Percentiles rank a stretch among this genome's conserved stretches.
Conservation (phyloP, 768 basidiomycete species). For the Suillus luteus region DNA sequence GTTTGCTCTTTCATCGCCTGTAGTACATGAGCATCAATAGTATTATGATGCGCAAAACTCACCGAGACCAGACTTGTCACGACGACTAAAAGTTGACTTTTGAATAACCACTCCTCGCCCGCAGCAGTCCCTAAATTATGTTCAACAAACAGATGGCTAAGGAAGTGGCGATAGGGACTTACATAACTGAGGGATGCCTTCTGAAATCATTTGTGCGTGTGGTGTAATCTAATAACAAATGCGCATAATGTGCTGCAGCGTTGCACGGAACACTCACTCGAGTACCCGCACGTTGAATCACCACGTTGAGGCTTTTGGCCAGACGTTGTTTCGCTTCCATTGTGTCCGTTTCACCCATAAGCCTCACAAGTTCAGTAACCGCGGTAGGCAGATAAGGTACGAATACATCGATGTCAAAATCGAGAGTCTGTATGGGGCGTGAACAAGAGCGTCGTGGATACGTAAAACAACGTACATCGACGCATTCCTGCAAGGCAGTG, state of each 20-base stretch:
- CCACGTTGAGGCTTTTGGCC: slow-evolving; percentile 63
- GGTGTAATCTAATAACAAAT: slow-evolving; percentile 59
- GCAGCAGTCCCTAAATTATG: slow-evolving; percentile 60
- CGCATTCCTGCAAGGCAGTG: slow-evolving; percentile 74
- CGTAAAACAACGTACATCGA: slow-evolving; percentile 64
- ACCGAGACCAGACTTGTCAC: slow-evolving; percentile 74
- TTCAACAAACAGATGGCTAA: slow-evolving; percentile 15
- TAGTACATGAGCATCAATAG: slow-evolving; percentile 5
- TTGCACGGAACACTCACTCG: slow-evolving; percentile 31
- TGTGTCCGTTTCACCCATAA: slow-evolving; percentile 74
- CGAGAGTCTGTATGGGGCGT: slow-evolving; percentile 49
- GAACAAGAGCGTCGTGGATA: slow-evolving; percentile 8
- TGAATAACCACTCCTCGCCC: slow-evolving; percentile 71
- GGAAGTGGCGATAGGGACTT: slow-evolving; percentile 25
- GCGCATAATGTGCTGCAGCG: slow-evolving; percentile 1
- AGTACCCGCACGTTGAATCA: slow-evolving; percentile 55
- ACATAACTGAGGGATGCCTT: slow-evolving; percentile 76
- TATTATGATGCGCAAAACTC: slow-evolving; percentile 18
- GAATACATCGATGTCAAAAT: slow-evolving; percentile 65
- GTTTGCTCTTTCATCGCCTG: slow-evolving; percentile 73
- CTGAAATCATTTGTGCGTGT: slow-evolving; percentile 57
- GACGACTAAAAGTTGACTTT: slow-evolving; percentile 66
- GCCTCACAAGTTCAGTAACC: slow-evolving; percentile 64
- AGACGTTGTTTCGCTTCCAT: slow-evolving; percentile 78
- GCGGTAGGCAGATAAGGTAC: slow-evolving; percentile 64